Evolutionary conservation across 345 rosid genomes (phyloP), one percentile per base, ranked within the genome.

Genomic region (Arabis alpina): DNA sequence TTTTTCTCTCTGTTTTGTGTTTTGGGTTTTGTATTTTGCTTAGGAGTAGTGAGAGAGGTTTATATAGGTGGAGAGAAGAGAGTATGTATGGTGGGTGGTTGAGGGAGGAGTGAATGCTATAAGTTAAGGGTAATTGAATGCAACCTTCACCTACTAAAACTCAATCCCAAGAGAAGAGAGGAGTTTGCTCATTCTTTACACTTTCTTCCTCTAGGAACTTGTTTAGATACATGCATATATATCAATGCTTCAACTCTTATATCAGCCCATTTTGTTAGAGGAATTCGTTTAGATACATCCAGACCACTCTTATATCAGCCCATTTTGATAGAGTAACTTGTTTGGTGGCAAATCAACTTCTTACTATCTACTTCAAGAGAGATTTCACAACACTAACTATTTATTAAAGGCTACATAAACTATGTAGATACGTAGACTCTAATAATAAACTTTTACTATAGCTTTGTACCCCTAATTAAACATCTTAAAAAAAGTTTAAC

Each of bases 81-180:
- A 16, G 32, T 5, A 11, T 16, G 32, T 3, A 11, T 11, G 55
- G 19, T 47, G 43, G 56, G 8, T 49, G 23, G 68, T 64, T 64
- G 57, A 36, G 36, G 27, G n/a, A 47, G 54, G 16, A 63, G 2
- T 64, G n/a, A 64, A 36, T 49, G 69, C 47, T 23, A 24, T 37
- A 49, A 49, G 57, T 4, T 50, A 25, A 24, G 34, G 48, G 2
- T 63, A 12, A 63, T 9, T 50, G 34, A 64, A 64, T 64, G 68
- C 56, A 36, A 64, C 47, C n/a, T 49, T 49, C 53, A 64, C 68
- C 45, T n/a, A 47, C 43, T 45, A 47, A 62, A 14, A 13, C 16
- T 54, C 54, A 44, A 61, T 61, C 53, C 27, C 65, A 45, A 61
- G 19, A 53, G 58, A 45, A 61, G 19, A 53, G 58, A 53, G 39